Conservation (phyloP, 345 rosid genomes). For the Citrus australasica region DNA sequence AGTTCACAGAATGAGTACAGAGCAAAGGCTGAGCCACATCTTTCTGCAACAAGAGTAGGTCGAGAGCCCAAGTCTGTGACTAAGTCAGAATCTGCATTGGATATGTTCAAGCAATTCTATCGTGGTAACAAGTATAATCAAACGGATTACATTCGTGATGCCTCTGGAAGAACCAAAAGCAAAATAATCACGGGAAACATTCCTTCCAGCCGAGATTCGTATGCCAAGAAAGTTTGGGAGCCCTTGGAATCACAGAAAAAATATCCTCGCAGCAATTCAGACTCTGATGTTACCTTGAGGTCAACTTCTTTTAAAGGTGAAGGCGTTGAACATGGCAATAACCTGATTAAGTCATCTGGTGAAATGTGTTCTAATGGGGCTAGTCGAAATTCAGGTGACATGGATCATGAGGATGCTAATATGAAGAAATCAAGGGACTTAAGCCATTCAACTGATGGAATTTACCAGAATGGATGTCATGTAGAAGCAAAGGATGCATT, state of each 20-base stretch:
- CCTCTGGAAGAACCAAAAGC: conserved; percentile 54
- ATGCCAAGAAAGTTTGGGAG: conserved; percentile 73
- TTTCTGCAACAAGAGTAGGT: conserved; percentile 44
- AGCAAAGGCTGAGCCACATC: conserved; percentile 51
- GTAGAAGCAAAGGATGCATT: conserved; percentile 27
- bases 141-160: conserved; percentile 43
- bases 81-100: conserved; percentile 51
- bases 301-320: conserved; percentile 43
- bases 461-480: conserved; percentile 32
- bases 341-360: conserved; percentile 36
- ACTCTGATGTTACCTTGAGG: conserved; percentile 48
- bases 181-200: conserved; percentile 36
- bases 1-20: conserved; percentile 52
- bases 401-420: conserved; percentile 24
- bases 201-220: conserved; percentile 40
- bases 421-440: conserved; percentile 22
- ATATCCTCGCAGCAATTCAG: conserved; percentile 62
- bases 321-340: conserved; percentile 29
- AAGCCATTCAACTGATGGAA: conserved; percentile 25
- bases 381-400: conserved; percentile 39
- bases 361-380: conserved; percentile 35
- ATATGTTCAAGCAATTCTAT: conserved; percentile 56
- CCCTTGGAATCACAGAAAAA: conserved; percentile 65
- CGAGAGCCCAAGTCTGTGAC: conserved; percentile 47
- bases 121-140: conserved; percentile 52